Percentiles rank a stretch among this genome's conserved stretches.
phyloP scores from a whole-genome alignment of 306 rosid genomes.

The Castanea crenata region DNA sequence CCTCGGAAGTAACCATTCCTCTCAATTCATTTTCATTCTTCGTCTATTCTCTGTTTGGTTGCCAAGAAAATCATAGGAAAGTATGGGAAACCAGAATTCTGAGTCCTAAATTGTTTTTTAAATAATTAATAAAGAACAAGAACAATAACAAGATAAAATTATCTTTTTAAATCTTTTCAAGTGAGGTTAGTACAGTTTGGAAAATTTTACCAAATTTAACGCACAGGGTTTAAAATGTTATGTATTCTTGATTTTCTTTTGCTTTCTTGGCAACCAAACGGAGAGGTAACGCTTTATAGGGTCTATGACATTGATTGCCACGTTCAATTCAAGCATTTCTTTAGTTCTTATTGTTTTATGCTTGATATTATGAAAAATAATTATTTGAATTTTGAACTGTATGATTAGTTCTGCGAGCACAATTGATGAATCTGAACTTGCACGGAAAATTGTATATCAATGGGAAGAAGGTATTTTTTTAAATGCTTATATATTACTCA shows the following conservation, averaged over 20 bases:
- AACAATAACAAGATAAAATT: no score
- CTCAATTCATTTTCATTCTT: neutral
- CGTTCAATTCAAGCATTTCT: neutral
- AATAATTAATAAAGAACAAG: neutral
- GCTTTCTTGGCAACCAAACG: neutral
- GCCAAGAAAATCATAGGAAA: conserved; percentile 5
- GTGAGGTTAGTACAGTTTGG: neutral
- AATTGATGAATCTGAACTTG: conserved; percentile 48
- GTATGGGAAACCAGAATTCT: neutral
- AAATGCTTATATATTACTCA: neutral
- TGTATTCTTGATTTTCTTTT: neutral
- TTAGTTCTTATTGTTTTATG: neutral
- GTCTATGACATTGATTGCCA: neutral
- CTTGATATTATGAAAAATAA: neutral
- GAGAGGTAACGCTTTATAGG: neutral
- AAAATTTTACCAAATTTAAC: neutral
- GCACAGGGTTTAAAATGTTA: neutral
- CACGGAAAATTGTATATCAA: conserved; percentile 39
- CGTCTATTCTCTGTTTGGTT: neutral
- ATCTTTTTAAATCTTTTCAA: neutral
- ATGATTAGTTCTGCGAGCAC: conserved; percentile 34
- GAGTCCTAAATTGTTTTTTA: neutral
- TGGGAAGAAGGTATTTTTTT: conserved; percentile 52
- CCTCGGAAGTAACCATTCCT: conserved; percentile 31
- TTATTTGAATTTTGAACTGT: neutral